Conservation (phyloP, 768 basidiomycete species). For the Phaeotremella fagi region DNA sequence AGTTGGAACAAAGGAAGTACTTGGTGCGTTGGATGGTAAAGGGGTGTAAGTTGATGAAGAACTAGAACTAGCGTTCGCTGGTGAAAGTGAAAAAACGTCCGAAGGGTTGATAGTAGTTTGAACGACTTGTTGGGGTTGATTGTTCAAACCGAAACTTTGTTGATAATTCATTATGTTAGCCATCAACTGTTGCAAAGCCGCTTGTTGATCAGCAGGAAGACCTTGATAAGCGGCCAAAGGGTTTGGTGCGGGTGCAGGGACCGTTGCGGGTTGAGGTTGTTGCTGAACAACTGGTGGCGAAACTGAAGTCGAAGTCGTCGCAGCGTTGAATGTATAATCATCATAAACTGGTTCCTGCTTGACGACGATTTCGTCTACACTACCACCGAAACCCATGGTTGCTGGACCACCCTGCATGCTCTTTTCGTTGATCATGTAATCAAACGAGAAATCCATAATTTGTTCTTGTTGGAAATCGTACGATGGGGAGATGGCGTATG, state of each 20-base stretch:
- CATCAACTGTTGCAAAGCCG: slow-evolving; percentile 32
- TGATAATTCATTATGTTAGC: slow-evolving; percentile 33
- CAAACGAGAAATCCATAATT: slow-evolving; percentile 17
- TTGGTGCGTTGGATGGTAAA: neutral
- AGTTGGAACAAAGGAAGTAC: neutral
- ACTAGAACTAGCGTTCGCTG: neutral
- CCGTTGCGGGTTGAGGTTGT: neutral
- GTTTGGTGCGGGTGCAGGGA: neutral
- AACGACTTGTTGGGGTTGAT: neutral
- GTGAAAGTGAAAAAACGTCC: slow-evolving; percentile 16
- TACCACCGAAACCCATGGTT: neutral
- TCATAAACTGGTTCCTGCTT: slow-evolving; percentile 31
- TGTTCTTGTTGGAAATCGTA: slow-evolving; percentile 14
- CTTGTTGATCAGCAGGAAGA: slow-evolving; percentile 33
- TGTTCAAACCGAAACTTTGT: slow-evolving; percentile 15
- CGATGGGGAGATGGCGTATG: slow-evolving; percentile 2
- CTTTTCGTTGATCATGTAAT: slow-evolving; percentile 13
- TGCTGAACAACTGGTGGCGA: slow-evolving; percentile 11
- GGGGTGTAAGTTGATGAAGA: slow-evolving; percentile 2
- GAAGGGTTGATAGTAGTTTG: slow-evolving; percentile 20
- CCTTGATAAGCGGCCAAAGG: slow-evolving; percentile 12
- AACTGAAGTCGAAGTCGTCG: slow-evolving; percentile 4
- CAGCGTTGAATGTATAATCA: slow-evolving; percentile 19
- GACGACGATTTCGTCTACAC: slow-evolving; percentile 12
- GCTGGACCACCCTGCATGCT: neutral